A percentile compares a stretch with the other conserved stretches of the same genome.
These are phyloP conservation scores for Musa itinerans DNA, from an alignment of 176 grass and related monocot species.

Conservation along the genomic window DNA sequence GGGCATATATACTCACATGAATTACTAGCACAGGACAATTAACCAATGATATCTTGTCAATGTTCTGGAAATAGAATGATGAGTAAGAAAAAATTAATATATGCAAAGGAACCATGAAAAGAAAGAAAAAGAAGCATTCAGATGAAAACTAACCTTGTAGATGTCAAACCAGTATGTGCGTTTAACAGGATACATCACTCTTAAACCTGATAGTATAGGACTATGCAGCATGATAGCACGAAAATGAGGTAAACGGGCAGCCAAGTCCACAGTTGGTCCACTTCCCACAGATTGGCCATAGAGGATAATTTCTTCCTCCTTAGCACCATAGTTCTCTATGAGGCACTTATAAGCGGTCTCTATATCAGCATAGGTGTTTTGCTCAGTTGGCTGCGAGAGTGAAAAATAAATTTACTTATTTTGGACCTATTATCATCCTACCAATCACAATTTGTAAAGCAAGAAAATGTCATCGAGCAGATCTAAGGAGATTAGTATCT, in stretches of 20 bases:
- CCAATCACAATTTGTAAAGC: neutral
- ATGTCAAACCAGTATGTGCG: conserved; percentile 96
- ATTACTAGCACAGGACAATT: conserved; percentile 85
- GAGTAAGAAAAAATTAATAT: conserved; percentile 10
- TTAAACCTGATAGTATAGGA: conserved; percentile 82
- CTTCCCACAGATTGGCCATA: conserved; percentile 94
- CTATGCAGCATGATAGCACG: conserved; percentile 73
- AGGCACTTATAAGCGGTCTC: conserved; percentile 84
- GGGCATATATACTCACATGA: conserved; percentile 49
- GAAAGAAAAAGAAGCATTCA: neutral
- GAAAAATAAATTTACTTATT: conserved; percentile 5
- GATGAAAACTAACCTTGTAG: conserved; percentile 67
- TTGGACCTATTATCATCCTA: neutral
- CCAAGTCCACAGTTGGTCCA: conserved; percentile 86
- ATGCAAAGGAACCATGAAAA: neutral
- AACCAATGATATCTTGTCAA: conserved; percentile 84
- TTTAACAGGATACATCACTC: conserved; percentile 97
- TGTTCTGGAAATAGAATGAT: conserved; percentile 47
- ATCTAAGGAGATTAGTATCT: neutral
- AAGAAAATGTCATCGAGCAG: neutral
- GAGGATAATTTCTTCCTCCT: conserved; percentile 87
- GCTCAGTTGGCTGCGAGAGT: conserved; percentile 49
- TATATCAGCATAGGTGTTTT: conserved; percentile 90
- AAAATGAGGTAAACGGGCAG: conserved; percentile 48
- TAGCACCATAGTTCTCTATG: conserved; percentile 60